phyloP scores from a whole-genome alignment of 1,139 yeast genomes.

The Torulaspora pretoriensis region DNA sequence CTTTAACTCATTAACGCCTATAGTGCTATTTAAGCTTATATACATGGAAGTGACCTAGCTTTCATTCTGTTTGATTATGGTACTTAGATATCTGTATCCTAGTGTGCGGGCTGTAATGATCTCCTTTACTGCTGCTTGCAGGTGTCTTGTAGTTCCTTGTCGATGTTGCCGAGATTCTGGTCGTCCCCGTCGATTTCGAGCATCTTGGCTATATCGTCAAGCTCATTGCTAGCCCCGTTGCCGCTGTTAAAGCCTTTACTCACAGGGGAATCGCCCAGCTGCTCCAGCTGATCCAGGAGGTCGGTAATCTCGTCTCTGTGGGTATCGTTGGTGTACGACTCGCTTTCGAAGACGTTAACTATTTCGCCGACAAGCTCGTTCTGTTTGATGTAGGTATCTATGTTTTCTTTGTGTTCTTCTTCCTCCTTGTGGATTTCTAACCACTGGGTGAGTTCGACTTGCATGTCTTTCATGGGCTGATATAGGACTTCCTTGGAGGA shows the following conservation, averaged over 20 bases:
- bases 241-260: slow-evolving; percentile 24
- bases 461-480: slow-evolving; percentile 82
- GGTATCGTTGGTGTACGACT: slow-evolving; percentile 50
- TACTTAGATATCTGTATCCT: not conserved
- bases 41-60: too few species aligned
- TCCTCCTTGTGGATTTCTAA: slow-evolving; percentile 42
- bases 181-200: slow-evolving; percentile 39
- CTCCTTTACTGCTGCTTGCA: slow-evolving; percentile 32
- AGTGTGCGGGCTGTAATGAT: not conserved
- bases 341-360: slow-evolving; percentile 53
- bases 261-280: slow-evolving; percentile 83
- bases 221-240: slow-evolving; percentile 38
- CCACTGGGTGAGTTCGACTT: slow-evolving; percentile 50
- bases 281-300: slow-evolving; percentile 67
- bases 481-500: slow-evolving; percentile 82
- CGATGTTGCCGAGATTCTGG: slow-evolving; percentile 41
- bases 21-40: too few species aligned
- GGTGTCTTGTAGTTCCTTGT: slow-evolving; percentile 40
- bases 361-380: slow-evolving; percentile 51
- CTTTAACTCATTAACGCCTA: not conserved
- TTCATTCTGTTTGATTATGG: not conserved
- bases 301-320: slow-evolving; percentile 52
- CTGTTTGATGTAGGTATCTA: slow-evolving; percentile 51
- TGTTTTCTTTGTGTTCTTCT: slow-evolving; percentile 47
- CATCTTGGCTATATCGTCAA: slow-evolving; percentile 25